A percentile compares a stretch with the other conserved stretches of the same genome.
phyloP scores from a whole-genome alignment of 108 stramenopile species.

The Craspedostauros australis region DNA sequence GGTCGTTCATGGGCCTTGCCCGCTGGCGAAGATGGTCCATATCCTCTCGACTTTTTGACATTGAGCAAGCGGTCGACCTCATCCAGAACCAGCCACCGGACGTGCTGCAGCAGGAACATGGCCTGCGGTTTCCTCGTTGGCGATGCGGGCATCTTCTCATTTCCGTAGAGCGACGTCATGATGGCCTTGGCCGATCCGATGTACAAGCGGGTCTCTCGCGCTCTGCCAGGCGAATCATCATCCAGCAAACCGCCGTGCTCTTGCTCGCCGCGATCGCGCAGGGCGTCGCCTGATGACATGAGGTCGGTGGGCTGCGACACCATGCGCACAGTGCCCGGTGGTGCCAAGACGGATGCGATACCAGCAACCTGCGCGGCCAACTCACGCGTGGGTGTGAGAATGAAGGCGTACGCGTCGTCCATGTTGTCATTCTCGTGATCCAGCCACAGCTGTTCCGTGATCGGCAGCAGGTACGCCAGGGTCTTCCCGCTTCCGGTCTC shows the following conservation, averaged over 20 bases:
- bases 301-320: slow-evolving; percentile 71
- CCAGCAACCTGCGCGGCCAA: slow-evolving; percentile 91
- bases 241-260: slow-evolving; percentile 20
- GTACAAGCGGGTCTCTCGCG: slow-evolving; percentile 39
- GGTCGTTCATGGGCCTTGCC: slow-evolving; percentile 67
- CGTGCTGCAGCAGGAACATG: slow-evolving; percentile 44
- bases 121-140: slow-evolving; percentile 80
- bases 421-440: slow-evolving; percentile 20
- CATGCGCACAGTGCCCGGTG: slow-evolving; percentile 77
- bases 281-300: slow-evolving; percentile 25
- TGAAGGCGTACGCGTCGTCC: slow-evolving; percentile 45
- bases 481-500: slow-evolving; percentile 84
- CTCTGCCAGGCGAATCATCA: slow-evolving; percentile 13
- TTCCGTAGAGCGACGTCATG: slow-evolving; percentile 61
- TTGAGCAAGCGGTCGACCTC: slow-evolving; percentile 76
- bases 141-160: slow-evolving; percentile 63
- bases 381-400: slow-evolving; percentile 91
- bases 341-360: slow-evolving; percentile 72
- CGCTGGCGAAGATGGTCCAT: slow-evolving; percentile 18
- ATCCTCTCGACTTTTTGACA: slow-evolving; percentile 36
- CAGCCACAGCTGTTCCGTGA: slow-evolving; percentile 75
- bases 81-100: slow-evolving; percentile 72
- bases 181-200: slow-evolving; percentile 81
- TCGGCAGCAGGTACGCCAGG: slow-evolving; percentile 74
- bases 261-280: slow-evolving; percentile 26